Conservation (phyloP, 495 filamentous ascomycete species). For the Thermochaetoides thermophila region DNA sequence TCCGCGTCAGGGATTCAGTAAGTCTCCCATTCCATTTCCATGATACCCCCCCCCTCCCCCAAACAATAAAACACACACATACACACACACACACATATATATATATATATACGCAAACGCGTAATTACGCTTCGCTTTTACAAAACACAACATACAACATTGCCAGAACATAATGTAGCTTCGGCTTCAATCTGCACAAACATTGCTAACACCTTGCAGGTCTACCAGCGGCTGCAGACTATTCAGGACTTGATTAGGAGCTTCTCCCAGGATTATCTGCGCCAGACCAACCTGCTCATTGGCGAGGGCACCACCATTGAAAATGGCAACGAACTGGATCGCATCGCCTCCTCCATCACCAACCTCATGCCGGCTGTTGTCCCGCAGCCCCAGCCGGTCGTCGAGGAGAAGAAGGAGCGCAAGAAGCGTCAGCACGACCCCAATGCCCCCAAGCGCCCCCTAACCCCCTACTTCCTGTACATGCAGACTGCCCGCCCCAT, state of each 20-base stretch:
- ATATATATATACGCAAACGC: too few species aligned
- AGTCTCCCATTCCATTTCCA: conserved; percentile 15
- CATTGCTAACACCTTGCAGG: conserved; percentile 36
- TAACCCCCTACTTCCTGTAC: conserved; percentile 91
- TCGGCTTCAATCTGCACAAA: too few species aligned
- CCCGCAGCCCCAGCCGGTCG: conserved; percentile 23
- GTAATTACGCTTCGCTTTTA: too few species aligned
- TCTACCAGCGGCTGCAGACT: conserved; percentile 56
- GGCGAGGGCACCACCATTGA: conserved; percentile 40
- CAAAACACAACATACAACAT: background rate
- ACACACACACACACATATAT: too few species aligned
- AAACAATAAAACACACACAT: background rate
- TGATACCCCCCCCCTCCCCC: conserved; percentile 2
- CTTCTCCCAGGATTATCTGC: conserved; percentile 63
- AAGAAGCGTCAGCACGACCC: conserved; percentile 83
- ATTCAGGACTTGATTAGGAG: conserved; percentile 59
- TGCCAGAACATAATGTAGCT: background rate
- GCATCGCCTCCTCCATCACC: conserved; percentile 29
- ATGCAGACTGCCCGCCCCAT: conserved; percentile 66
- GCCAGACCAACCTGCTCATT: conserved; percentile 66
- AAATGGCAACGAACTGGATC: conserved; percentile 35
- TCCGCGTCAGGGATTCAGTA: conserved; percentile 37
- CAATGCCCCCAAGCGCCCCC: conserved; percentile 82
- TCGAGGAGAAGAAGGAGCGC: conserved; percentile 62
- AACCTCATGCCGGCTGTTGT: conserved; percentile 22